Evolutionary conservation across 1,139 yeast genomes (phyloP), one percentile per base, ranked within the genome.

Genomic region (Geotrichum cucujoidarum): DNA sequence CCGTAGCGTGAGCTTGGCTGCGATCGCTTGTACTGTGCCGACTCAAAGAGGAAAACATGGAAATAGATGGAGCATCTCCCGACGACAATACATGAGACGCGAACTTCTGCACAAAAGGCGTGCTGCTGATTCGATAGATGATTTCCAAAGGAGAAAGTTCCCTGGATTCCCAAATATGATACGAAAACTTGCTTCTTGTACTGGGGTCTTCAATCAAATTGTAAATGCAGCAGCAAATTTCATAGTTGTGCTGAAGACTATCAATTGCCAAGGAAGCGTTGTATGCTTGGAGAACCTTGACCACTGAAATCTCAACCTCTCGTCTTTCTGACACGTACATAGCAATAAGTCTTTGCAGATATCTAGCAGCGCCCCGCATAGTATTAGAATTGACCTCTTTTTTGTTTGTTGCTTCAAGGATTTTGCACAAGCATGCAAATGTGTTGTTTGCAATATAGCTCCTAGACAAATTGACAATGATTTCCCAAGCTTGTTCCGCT

Each of bases 131-230:
- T 18, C 45, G 40, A 24, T 50, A 55, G 14, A 63, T 42, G 5
- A 62, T 55, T 21, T 70, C 75, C 41, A 72, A 71, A 1, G 80
- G 69, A 1, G 81, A 75, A 18, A 60, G 57, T 1, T 67, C 61
- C 2, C 69, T 59, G 0, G 78, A 68, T 51, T 72, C 72, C 82
- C 83, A 79, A 16, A 74, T 58, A 39, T 76, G 77, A 54, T 57
- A 63, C 11, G 61, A 55, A 30, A 67, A 58, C 17, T 49, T 43
- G 3, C 52, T 48, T 22, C 56, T 49, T 20, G 64, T 45, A 2
- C 40, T 45, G 7, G 48, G 48, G 30, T 58, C 53, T 3, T 52
- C 33, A 7, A 67, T 48, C 1, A 68, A 42, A 10, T 51, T 57
- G 18, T 50, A 53, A n/a, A 66, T 53, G 38, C 63, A 58, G 18